phyloP scores from a whole-genome alignment of 345 rosid genomes.

The Schrenkiella parvula region DNA sequence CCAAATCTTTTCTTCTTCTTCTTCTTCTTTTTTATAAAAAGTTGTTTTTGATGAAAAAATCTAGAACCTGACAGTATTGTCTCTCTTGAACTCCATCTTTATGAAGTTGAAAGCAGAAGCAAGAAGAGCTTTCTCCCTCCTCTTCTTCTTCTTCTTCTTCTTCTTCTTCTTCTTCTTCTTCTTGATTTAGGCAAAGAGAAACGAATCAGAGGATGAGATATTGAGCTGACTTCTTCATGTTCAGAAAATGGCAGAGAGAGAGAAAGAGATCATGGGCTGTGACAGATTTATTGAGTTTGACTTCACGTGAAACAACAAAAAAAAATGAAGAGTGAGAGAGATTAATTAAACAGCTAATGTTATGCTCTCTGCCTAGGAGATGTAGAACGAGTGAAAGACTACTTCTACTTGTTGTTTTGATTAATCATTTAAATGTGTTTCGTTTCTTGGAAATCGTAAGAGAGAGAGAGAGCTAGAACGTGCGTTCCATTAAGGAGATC shows the following conservation, averaged over 20 bases:
- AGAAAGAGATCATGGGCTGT: conserved; percentile 17
- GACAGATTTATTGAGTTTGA: conserved; percentile 33
- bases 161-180: conserved; percentile 5
- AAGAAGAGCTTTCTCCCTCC: conserved; percentile 2
- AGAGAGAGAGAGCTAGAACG: conserved; percentile 28
- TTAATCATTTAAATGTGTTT: conserved; percentile 1
- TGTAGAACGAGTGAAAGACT: conserved; percentile 24
- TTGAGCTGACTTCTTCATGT: conserved; percentile 20
- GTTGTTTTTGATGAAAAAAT: conserved; percentile 6
- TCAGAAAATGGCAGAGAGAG: conserved; percentile 20
- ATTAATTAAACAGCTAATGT: conserved; percentile 10
- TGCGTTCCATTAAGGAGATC: conserved; percentile 33
- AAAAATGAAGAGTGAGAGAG: neutral
- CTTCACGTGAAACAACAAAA: conserved; percentile 24
- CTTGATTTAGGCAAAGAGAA: neutral
- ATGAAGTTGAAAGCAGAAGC: neutral
- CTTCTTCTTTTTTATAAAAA: neutral
- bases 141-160: neutral
- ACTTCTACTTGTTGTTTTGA: neutral
- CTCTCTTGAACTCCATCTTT: conserved; percentile 50
- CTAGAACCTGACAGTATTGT: conserved; percentile 52
- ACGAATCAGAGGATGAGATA: conserved; percentile 15
- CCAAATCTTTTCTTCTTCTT: neutral
- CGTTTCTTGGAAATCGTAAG: conserved; percentile 28
- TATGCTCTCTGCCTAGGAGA: conserved; percentile 4